Base-by-base conservation (phyloP, 139 green algal species). In the Eudorina sp. region DNA sequence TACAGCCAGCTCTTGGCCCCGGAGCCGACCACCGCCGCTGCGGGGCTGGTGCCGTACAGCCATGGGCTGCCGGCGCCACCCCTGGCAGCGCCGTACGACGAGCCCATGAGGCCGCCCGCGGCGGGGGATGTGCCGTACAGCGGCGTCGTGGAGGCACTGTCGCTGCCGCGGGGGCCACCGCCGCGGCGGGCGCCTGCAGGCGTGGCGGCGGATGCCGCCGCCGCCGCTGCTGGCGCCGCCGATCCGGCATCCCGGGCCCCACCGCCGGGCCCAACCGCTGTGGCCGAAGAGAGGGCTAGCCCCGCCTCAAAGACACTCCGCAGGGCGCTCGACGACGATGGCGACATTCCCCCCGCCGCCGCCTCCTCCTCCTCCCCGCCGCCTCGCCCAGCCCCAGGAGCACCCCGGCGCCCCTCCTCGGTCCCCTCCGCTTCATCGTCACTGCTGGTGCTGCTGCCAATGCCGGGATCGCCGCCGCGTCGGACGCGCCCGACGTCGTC, bases 1-100 rank as follows among this genome's bases (percentile, higher is more conserved):
- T 88, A 88, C 68, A 88, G 64, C 81, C 81, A 87, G 62, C 45
- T 78, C 81, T 66, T 88, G 45, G 48, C n/a, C 29, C 36, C 36
- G 2, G 60, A 41, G 14, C 23, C 66, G 46, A 45, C 6, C 34
- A 27, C n/a, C 45, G 3, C 1, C 0, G 46, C 0, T 40, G 41
- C 31, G 7, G 81, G 81, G 43, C 62, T 79, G 19, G 66, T 48
- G 46, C 81, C 81, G n/a, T 53, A 78, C 31, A 78, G 81, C 79
- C 79, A 76, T 0, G 31, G 5, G 45, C 58, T 40, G 62, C 3
- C 41, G 41, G 55, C 55, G 40, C 55, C 40, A n/a, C 27, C 55
- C 11, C 55, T 34, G 58, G 60, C 60, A 4, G 60, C 79, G 45
- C 80, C 62, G 58, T 55, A 72, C 36, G 77, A 84, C 3, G 77